Evolutionary conservation across 129 eudicot genomes (phyloP), one percentile per base, ranked within the genome.

Genomic region (Apium graveolens): DNA sequence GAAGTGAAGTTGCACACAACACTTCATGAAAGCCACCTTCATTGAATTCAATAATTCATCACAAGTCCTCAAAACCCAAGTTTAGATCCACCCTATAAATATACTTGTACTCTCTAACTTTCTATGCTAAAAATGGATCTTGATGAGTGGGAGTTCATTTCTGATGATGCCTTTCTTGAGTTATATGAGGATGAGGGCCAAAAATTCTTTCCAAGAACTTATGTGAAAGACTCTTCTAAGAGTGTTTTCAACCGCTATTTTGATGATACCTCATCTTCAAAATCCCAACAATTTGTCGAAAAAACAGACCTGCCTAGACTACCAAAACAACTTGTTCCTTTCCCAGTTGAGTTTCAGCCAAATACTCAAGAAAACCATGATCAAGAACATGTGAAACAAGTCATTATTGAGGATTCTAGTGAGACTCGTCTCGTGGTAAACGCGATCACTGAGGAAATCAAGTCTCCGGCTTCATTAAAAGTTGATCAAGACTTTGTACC

Each of bases 111-210:
- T 78, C 73, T 42, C 78, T 43, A 65, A 46, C 21, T 38, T 39
- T 5, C 9, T 71, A 3, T 11, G 70, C 21, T 72, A 71, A 38
- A 84, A 75, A 88, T 89, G 96, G 97, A 90, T 90, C 85, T 92
- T 86, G 88, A 92, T 44, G 93, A 88, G 62, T 92, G 97, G 97
- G 97, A 86, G 69, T 76, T 88, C 72, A 79, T 92, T 49, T 86
- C 88, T 85, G 83, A 89, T 77, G 91, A 92, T 44, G 91, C 87
- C n/a, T 83, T 82, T 70, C 93, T 90, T 70, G 90, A 93, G 72
- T 81, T 84, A 81, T 83, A 85, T 70, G 87, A 86, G 29, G 90
- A 92, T 70, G 90, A 80, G 5, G 96, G 84, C 24, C 83, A 87
- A 34, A 80, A 85, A 53, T 70, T 78, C 42, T 86, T 86, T 77